phyloP scores from a whole-genome alignment of 2,329 filamentous ascomycete genomes.

The Leptographium flavum region DNA sequence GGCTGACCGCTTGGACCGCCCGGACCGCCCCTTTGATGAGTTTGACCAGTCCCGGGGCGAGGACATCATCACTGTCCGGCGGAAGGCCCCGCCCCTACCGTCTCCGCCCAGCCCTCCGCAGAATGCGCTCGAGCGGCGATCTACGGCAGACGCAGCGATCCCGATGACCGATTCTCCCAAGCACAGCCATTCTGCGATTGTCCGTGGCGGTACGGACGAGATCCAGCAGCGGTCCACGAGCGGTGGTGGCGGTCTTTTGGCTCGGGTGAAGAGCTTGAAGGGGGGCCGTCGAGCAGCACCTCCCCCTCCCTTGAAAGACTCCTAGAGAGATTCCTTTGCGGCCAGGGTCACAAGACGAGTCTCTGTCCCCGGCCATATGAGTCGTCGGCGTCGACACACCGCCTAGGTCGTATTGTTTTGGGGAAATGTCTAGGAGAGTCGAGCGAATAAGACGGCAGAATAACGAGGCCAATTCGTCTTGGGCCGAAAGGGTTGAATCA shows the following conservation, averaged over 20 bases:
- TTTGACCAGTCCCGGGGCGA: conserved; percentile 49
- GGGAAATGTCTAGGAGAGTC: background rate
- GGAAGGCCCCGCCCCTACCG: conserved; percentile 12
- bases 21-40: conserved; percentile 64
- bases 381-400: background rate
- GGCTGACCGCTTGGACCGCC: conserved; percentile 23
- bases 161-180: conserved; percentile 6
- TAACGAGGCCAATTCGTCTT: background rate
- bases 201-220: background rate
- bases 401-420: background rate
- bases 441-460: background rate
- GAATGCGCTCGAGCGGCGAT: conserved; percentile 45
- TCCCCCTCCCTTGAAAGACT: conserved; percentile 10
- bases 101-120: conserved; percentile 46
- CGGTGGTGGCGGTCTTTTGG: conserved; percentile 54
- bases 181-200: background rate
- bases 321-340: conserved; percentile 10
- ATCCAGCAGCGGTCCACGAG: background rate
- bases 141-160: conserved; percentile 39
- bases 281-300: conserved; percentile 39
- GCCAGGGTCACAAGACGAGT: conserved; percentile 1
- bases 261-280: conserved; percentile 71
- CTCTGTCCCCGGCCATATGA: background rate
- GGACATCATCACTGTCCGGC: conserved; percentile 30
- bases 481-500: background rate